Evolutionary conservation across 352 stramenopile genomes (phyloP).

Genomic region (Globisporangium canariense): DNA sequence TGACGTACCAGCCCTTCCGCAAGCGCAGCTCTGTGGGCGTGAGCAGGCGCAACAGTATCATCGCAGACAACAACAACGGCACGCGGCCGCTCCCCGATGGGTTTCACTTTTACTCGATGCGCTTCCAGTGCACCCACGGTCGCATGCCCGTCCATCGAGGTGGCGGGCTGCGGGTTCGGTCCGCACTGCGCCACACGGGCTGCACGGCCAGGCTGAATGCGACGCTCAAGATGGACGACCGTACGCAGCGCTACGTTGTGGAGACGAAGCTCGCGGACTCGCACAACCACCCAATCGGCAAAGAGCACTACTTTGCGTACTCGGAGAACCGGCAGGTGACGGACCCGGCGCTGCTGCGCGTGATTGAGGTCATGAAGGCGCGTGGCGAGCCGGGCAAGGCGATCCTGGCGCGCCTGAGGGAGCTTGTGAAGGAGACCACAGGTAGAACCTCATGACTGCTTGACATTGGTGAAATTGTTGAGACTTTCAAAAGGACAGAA

Average conservation of each 20-base stretch:
- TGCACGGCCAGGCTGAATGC: conserved; percentile 9
- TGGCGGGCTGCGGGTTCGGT: background rate
- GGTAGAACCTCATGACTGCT: background rate
- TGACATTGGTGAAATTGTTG: background rate
- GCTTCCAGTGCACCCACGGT: conserved; percentile 9
- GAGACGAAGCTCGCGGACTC: background rate
- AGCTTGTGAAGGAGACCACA: background rate
- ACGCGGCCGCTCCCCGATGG: background rate
- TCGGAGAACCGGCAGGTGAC: conserved; percentile 10
- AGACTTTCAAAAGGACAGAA: background rate
- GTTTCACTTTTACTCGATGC: background rate
- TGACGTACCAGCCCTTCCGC: conserved; percentile 4
- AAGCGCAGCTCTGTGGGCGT: conserved; percentile 1
- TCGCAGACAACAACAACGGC: conserved; percentile 22
- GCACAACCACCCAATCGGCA: conserved; percentile 11
- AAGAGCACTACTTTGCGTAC: conserved; percentile 14
- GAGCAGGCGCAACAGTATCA: conserved; percentile 19
- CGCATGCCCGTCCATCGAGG: background rate
- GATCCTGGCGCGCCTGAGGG: background rate
- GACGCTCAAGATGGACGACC: conserved; percentile 5
- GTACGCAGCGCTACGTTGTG: background rate
- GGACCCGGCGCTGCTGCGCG: conserved; percentile 8
- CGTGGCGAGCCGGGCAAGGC: background rate
- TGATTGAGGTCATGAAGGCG: background rate
- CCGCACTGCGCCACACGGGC: conserved; percentile 5